Base-by-base conservation (phyloP, 2,329 filamentous ascomycete species). In the Aureobasidium lini region DNA sequence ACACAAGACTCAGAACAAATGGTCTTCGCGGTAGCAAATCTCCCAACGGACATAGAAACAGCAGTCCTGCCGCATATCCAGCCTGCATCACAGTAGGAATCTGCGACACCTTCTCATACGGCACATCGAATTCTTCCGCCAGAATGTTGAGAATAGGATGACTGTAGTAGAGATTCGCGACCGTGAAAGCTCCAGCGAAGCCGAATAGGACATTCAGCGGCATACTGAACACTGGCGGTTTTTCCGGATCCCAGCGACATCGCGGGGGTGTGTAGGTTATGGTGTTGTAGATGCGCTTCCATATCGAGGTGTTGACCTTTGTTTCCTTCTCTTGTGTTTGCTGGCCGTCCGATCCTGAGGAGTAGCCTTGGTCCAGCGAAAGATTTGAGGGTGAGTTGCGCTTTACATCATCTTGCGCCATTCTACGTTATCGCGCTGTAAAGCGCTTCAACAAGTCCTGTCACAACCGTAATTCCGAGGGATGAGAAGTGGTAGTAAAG, bases 111-210 rank as follows among this genome's bases (percentile, higher is more conserved):
- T 80, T 77, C 66, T 90, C 87, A 66, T 90, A 87, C 8, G 79
- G 80, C 49, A 93, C 85, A 57, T 80, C 67, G 67, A 94, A 93
- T 15, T 88, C 85, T 9, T 77, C 70, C 0, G 89, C 88, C 42
- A 94, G 79, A 53, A 88, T 82, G 67, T 91, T 90, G 28, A 93
- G 75, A 48, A 93, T 88, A 0, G 89, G 88, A 66, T 92, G 88
- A 61, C 82, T 89, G 72, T 93, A 91, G 73, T 93, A 93, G 3
- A 93, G 76, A 65, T 92, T 92, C 16, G 88, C 88, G 6, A 92
- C 89, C 0, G 87, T 89, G 64, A 90, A 84, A 4, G 84, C 80
- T 0, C 75, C 79, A 0, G 81, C 87, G 66, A 87, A 80, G 1
- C 81, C 85, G 62, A 90, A 90, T 1, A 92, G 72, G 2, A 90